Evolutionary conservation across 208 protist genomes (phyloP).

Genomic region (Leishmania amazonensis): DNA sequence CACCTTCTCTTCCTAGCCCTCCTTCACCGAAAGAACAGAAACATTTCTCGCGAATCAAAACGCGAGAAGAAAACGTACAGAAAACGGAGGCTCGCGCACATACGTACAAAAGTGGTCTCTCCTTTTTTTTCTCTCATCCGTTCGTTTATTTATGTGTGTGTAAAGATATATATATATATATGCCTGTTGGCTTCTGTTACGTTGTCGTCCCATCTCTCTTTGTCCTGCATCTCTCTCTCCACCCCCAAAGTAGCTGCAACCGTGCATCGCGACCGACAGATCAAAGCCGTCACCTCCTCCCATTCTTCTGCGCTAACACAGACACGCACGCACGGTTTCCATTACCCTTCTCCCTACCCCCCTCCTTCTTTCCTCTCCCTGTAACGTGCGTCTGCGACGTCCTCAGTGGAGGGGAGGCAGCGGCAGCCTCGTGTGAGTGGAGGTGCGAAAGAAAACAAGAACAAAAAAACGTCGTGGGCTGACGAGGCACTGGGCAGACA

Average conservation of each 20-base stretch:
- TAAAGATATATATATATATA: not conserved
- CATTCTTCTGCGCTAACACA: not conserved
- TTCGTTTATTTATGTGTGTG: not conserved
- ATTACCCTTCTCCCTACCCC: not conserved
- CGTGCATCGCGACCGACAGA: not conserved
- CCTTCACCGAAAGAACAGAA: not conserved
- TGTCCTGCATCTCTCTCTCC: not conserved
- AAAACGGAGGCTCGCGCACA: not conserved
- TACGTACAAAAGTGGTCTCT: not conserved
- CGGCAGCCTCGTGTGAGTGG: not conserved
- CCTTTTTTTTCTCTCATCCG: not conserved
- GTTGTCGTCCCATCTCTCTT: not conserved
- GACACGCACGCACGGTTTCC: not conserved
- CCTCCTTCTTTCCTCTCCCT: not conserved
- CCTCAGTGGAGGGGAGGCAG: not conserved
- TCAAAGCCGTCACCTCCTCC: not conserved
- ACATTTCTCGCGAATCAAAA: not conserved
- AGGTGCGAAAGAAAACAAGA: not conserved
- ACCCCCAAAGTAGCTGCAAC: not conserved
- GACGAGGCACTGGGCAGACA: not conserved
- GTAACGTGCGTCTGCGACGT: not conserved
- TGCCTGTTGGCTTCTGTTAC: not conserved
- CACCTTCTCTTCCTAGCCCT: not conserved
- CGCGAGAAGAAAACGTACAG: not conserved
- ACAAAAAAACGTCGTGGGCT: not conserved